These are phyloP conservation scores for Dysphania ambrosioides DNA, from an alignment of 148 eudicot species.

Conservation along the genomic window DNA sequence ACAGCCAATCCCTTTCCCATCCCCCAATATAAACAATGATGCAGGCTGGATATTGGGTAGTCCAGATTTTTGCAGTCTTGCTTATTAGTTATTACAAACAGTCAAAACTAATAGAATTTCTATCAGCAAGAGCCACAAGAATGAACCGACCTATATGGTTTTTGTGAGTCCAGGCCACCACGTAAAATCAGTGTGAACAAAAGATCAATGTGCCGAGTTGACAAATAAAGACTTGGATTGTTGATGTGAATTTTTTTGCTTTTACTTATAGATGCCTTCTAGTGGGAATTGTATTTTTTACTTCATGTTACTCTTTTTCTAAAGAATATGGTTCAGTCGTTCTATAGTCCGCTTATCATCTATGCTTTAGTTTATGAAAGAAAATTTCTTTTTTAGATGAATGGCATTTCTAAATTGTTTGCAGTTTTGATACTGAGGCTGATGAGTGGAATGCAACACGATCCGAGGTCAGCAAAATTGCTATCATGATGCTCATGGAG, in stretches of 20 bases:
- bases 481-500: constrained; percentile 61
- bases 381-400: not conserved
- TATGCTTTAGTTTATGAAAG: not conserved
- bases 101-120: too few relatives aligned
- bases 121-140: not conserved
- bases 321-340: not conserved
- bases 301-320: not conserved
- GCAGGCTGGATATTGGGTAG: too few relatives aligned
- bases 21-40: too few relatives aligned
- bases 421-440: constrained; percentile 48
- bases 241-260: not conserved
- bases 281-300: not conserved
- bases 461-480: constrained; percentile 70
- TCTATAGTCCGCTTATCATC: not conserved
- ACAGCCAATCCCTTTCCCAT: too few relatives aligned
- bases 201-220: not conserved
- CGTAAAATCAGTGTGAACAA: not conserved
- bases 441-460: constrained; percentile 50
- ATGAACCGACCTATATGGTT: not conserved
- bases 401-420: not conserved
- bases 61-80: too few relatives aligned
- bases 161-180: not conserved
- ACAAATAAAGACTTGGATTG: not conserved
- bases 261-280: not conserved
- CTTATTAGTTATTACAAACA: too few relatives aligned